Base-by-base conservation (phyloP, 2,329 filamentous ascomycete genomes). In the Epichloe gansuensis region DNA sequence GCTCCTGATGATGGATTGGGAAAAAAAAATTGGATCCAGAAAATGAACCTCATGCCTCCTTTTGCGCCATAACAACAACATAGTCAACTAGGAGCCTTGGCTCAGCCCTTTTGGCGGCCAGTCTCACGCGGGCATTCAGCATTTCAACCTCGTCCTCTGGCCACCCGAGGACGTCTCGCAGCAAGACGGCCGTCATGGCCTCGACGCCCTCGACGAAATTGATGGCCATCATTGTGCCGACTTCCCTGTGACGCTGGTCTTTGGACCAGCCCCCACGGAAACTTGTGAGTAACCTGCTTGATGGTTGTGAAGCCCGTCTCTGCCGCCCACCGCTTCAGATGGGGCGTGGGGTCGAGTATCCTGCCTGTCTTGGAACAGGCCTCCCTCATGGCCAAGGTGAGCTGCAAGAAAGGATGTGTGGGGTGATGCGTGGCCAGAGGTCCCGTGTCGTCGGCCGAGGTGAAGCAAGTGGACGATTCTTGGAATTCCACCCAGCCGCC, bases 401-500 rank as follows among this genome's bases (percentile, higher is more conserved):
- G 59, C 15, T 62, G 56, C 13, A 66, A 58, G 1, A 75, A 55
- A 0, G 70, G 60, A 48, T 72, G 63, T 25, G 70, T 60, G 0
- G 63, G 59, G 31, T 52, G 41, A 21, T 41, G 6, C 11, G 28
- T 15, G 0, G 60, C 55, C 54, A 74, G 67, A 2, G 67, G 46
- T 9, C 13, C 41, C 2, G 23, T 63, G 35, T 60, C 66, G 46
- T 73, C 69, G 54, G 73, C 70, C 31, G 66, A 71, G 51, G n/a
- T 15, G 2, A 69, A 60, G 13, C 60, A 61, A 21, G 64, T 66
- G 48, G 67, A 65, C 21, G 70, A 62, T 48, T 75, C 73, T 7
- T 72, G 69, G 31, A 73, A 65, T 56, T 76, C 73, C 21, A 76
- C 61, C 68, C 72, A 75, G 21, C 72, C 73, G 34, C 74, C 74